Evolutionary conservation across 2,329 filamentous ascomycete species (phyloP).

Genomic region (Acarospora socialis): DNA sequence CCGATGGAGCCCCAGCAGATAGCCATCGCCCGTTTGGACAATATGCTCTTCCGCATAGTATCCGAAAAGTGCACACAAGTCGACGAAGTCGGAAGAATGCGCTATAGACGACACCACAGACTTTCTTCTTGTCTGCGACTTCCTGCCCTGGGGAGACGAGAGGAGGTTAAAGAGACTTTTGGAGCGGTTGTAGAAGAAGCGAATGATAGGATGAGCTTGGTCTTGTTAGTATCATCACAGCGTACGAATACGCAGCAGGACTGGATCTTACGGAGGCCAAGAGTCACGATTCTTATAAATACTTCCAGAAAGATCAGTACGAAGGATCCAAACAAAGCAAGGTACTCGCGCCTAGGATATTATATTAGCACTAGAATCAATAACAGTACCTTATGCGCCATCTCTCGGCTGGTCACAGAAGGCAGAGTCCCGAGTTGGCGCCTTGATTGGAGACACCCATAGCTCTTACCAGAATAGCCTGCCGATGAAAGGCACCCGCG

Average conservation of each 20-base stretch:
- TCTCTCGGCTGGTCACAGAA: constrained; percentile 3
- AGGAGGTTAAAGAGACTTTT: constrained; percentile 70
- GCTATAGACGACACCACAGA: constrained; percentile 62
- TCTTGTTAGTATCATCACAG: constrained; percentile 10
- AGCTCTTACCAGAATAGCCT: constrained; percentile 40
- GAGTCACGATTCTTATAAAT: constrained; percentile 69
- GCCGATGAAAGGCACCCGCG: constrained; percentile 48
- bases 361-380: constrained; percentile 6
- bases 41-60: constrained; percentile 95
- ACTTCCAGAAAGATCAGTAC: constrained; percentile 69
- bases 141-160: constrained; percentile 54
- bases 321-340: constrained; percentile 73
- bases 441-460: not conserved
- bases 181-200: constrained; percentile 69
- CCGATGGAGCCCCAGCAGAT: constrained; percentile 77
- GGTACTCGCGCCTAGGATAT: constrained; percentile 57
- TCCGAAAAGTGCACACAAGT: constrained; percentile 81
- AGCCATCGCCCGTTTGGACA: constrained; percentile 87
- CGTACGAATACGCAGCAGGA: constrained; percentile 1
- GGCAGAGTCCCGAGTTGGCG: constrained; percentile 1
- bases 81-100: constrained; percentile 79
- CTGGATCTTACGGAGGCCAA: constrained; percentile 59
- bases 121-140: constrained; percentile 53
- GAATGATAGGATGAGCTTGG: constrained; percentile 62
- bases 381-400: constrained; percentile 3